Base-by-base conservation (phyloP, 2,329 filamentous ascomycete genomes). In the Bipolaris cookei region DNA sequence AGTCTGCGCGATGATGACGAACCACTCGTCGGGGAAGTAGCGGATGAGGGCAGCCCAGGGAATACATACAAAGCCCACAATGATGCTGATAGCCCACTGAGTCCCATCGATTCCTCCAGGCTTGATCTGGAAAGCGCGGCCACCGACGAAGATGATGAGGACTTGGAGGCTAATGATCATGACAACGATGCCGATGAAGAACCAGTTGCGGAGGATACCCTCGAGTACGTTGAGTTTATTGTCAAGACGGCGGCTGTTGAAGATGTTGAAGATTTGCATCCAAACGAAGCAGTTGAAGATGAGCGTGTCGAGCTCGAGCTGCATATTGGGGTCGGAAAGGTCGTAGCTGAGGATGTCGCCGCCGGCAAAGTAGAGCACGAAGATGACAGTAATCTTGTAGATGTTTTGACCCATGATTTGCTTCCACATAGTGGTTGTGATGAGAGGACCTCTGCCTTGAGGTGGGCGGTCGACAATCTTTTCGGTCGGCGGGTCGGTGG, bases 401-500 rank as follows among this genome's bases (percentile, higher is more conserved):
- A 88, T 81, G 28, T 84, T 79, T 65, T 88, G 86, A 3, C 85
- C 86, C 28, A 83, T 78, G 49, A 88, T 87, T 81, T 88, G 87
- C 76, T 88, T 88, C 84, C 84, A 87, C 85, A 88, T 88, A 0
- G 63, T 68, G 4, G 58, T 66, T 1, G 69, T 70, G 51, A 98
- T 94, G 41, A 98, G 88, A 2, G 90, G 81, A 69, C 97, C 91
- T 57, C 93, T 88, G 82, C 93, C 94, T 64, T 95, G 84, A 23
- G 94, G 95, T 64, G 87, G 86, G 54, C 94, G 88, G 78, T 88
- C 90, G 91, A 98, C 97, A 69, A 97, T 91, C 78, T 97, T 92
- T 74, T 96, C 88, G 72, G 97, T 94, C 14, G 94, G n/a, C n/a
- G n/a, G n/a, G n/a, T n/a, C n/a, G n/a, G n/a, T n/a, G n/a, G n/a